Conservation (phyloP, 345 rosid species). For the Eucalyptus regnans region DNA sequence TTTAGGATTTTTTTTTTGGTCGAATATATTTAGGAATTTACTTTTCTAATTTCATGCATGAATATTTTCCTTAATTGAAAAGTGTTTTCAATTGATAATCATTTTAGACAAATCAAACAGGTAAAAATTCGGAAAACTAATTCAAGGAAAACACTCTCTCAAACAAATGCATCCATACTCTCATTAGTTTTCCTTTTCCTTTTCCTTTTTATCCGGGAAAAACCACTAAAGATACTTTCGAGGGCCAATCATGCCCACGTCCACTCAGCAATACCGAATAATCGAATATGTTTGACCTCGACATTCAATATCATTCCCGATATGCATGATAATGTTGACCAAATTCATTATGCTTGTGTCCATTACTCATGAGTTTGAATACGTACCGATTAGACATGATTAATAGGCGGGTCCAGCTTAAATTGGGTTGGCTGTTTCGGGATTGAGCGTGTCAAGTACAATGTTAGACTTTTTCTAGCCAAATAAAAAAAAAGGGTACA, state of each 20-base stretch:
- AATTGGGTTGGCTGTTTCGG: not conserved
- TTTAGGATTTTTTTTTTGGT: no score
- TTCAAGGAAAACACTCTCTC: no score
- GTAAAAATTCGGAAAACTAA: no score
- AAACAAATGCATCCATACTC: not conserved
- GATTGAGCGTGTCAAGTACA: not conserved
- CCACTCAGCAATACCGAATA: not conserved
- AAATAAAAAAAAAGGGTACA: no score
- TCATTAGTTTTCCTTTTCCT: not conserved
- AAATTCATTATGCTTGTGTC: not conserved
- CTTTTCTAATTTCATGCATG: no score
- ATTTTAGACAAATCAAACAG: accelerated
- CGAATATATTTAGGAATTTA: no score
- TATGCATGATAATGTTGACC: not conserved
- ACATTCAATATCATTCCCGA: not conserved
- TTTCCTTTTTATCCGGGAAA: not conserved
- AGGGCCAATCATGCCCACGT: not conserved
- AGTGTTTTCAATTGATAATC: no score
- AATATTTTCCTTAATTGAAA: no score
- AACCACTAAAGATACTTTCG: not conserved
- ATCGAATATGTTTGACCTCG: not conserved
- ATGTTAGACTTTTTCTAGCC: not conserved
- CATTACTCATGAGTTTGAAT: not conserved
- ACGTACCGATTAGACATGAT: not conserved
- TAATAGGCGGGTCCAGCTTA: not conserved